Percentiles rank a stretch among this genome's conserved stretches.
phyloP scores from a whole-genome alignment of 331 rosid species.

The Telfairia occidentalis region DNA sequence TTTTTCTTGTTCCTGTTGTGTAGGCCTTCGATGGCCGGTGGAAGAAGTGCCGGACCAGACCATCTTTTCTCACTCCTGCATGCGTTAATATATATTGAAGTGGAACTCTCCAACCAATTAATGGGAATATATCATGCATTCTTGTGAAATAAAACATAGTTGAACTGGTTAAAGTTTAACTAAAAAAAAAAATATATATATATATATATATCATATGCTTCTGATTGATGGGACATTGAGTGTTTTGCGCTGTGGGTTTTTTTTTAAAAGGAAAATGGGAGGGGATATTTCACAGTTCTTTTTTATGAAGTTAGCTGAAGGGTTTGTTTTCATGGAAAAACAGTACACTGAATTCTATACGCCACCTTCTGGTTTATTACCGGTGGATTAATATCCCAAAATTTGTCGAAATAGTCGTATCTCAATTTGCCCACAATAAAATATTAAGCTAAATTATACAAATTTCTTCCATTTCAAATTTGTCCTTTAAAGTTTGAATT shows the following conservation, averaged over 20 bases:
- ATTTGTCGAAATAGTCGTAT: background rate
- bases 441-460: background rate
- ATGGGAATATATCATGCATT: no score
- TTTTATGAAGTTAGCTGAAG: background rate
- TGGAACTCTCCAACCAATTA: no score
- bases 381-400: background rate
- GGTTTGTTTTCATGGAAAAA: background rate
- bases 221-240: no score
- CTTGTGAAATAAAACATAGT: no score
- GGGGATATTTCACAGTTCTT: background rate
- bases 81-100: background rate
- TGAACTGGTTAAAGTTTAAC: no score
- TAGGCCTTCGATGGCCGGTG: constrained; percentile 47
- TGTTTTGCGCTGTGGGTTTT: no score
- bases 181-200: no score
- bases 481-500: no score
- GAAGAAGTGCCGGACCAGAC: constrained; percentile 67
- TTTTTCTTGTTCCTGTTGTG: constrained; percentile 41
- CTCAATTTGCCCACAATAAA: background rate
- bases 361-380: background rate
- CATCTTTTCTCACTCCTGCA: constrained; percentile 56
- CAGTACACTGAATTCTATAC: background rate
- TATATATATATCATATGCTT: background rate
- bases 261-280: background rate
- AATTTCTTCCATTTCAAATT: no score